Base-by-base conservation (phyloP, 2,329 filamentous ascomycete genomes). In the Colletotrichum eleusines region DNA sequence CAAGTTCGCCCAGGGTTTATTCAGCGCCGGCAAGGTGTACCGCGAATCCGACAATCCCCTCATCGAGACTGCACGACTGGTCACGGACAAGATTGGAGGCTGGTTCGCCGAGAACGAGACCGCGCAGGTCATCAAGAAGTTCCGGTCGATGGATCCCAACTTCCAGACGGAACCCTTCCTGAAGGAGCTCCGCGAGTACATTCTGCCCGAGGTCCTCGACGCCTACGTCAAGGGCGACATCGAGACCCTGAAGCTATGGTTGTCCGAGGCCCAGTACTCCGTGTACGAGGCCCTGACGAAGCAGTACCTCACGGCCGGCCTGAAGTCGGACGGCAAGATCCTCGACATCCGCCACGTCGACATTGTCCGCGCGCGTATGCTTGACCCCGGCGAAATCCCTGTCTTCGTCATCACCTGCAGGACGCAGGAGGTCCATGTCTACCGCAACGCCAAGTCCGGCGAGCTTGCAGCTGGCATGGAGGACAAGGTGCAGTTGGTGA, bases 41-140 rank as follows among this genome's bases (percentile, higher is more conserved):
- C 92, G 97, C 75, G 96, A 99, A 83, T 98, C 96, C 14, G 96
- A 99, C 79, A 99, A 99, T 81, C 95, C 96, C 8, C 87, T 99
- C 53, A 94, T 99, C 74, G 93, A 91, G 57, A 98, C 95, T 0
- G 96, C 95, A 1, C 92, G 96, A 78, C 94, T 94, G 80, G 97
- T 99, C 76, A 95, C 95, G 40, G 96, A 99, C 81, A 90, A 92
- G 69, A 90, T 99, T 48, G 94, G 93, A 57, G 94, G 96, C 35
- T 99, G 98, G 84, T 99, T 99, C 75, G 96, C 96, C 73, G 96
- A 99, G 82, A 99, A 98, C 81, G 96, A 99, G 84, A 98, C 94
- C 0, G 96, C 96, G 38, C 92, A 92, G 88, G 96, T 99, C 44
- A 97, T 98, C 84, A 98, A 98, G 85, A 97, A 95, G 81, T 97